A percentile compares a stretch with the other conserved stretches of the same genome.
Evolutionary conservation across 2,329 filamentous ascomycete species (phyloP).

Genomic region (Trichoderma oligosporum): DNA sequence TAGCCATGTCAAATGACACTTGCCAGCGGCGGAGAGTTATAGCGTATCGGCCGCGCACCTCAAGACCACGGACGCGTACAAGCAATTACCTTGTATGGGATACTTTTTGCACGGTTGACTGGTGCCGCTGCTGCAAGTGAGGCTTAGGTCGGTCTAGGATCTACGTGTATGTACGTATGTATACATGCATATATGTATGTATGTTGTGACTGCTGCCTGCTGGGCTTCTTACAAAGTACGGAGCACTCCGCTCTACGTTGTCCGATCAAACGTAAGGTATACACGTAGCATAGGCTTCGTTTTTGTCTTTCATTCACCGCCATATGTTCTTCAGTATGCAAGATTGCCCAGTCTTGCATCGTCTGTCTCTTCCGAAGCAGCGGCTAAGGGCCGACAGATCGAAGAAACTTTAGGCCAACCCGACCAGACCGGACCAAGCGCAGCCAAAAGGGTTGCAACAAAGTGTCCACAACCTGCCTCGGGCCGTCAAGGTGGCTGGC

Average conservation of each 20-base stretch:
- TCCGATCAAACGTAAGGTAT: background rate
- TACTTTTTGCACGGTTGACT: background rate
- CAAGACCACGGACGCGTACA: no score
- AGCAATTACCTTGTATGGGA: no score
- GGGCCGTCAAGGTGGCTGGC: constrained; percentile 2
- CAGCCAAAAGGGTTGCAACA: background rate
- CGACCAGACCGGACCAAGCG: background rate
- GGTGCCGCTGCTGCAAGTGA: background rate
- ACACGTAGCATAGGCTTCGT: no score
- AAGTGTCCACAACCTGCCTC: background rate
- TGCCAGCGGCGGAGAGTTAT: background rate
- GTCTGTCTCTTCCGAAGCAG: background rate
- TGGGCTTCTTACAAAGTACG: background rate
- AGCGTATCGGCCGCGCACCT: background rate
- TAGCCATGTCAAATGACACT: background rate
- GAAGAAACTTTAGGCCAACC: no score
- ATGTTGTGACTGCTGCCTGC: background rate
- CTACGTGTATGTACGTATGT: background rate
- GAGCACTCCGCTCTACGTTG: background rate
- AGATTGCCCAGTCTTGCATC: background rate
- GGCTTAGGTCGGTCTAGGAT: background rate
- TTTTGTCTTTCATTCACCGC: constrained; percentile 9
- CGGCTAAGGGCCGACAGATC: background rate
- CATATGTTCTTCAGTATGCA: constrained; percentile 2
- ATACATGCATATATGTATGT: background rate